Conservation (phyloP, 2,329 filamentous ascomycete species). For the Dryadomyces sulphureus region DNA sequence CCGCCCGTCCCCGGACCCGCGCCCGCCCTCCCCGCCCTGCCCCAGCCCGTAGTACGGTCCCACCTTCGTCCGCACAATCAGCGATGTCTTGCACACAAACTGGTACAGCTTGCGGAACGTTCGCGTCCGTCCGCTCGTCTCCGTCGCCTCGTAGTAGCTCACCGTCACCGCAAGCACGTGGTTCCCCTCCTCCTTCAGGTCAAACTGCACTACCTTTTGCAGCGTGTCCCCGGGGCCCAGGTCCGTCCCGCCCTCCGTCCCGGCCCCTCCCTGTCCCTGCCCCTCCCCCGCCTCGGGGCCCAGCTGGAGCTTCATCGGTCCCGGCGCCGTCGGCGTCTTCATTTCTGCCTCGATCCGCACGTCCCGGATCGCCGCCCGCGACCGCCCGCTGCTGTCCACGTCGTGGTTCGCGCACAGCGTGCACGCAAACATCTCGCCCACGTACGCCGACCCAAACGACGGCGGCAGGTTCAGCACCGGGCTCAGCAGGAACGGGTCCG, state of each 20-base stretch:
- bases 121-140: slow-evolving; percentile 54
- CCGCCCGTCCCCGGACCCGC: slow-evolving; percentile 17
- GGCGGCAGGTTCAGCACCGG: slow-evolving; percentile 70
- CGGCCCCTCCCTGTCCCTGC: slow-evolving; percentile 11
- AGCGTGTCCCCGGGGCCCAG: slow-evolving; percentile 51
- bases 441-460: slow-evolving; percentile 86
- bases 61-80: slow-evolving; percentile 84
- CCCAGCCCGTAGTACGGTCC: slow-evolving; percentile 36
- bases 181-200: slow-evolving; percentile 85
- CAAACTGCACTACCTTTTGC: slow-evolving; percentile 71
- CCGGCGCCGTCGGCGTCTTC: slow-evolving; percentile 60
- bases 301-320: slow-evolving; percentile 44
- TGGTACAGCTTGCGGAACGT: slow-evolving; percentile 95
- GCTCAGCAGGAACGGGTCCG: slow-evolving; percentile 41
- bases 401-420: slow-evolving; percentile 96
- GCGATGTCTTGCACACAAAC: slow-evolving; percentile 79
- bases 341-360: slow-evolving; percentile 83
- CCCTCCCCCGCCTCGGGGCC: not conserved
- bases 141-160: slow-evolving; percentile 78
- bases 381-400: slow-evolving; percentile 14
- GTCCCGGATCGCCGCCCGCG: slow-evolving; percentile 46
- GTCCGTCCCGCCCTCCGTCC: slow-evolving; percentile 21
- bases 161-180: slow-evolving; percentile 90
- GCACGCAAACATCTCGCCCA: slow-evolving; percentile 89
- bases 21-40: not conserved